Evolutionary conservation across 2,329 filamentous ascomycete genomes (phyloP).

Genomic region (Zymoseptoria brevis): DNA sequence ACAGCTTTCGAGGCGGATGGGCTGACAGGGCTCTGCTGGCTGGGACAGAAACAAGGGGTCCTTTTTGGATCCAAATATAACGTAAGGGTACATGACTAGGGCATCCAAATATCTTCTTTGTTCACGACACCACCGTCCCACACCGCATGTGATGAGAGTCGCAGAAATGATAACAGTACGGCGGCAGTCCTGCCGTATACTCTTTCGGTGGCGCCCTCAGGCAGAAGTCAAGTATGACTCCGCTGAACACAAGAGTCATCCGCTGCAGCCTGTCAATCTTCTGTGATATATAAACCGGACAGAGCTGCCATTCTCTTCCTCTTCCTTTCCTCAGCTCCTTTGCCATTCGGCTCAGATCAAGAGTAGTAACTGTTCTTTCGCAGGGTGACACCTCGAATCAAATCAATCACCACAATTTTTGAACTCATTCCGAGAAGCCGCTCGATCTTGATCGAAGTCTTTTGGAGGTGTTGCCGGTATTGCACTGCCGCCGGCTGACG

Average conservation of each 20-base stretch:
- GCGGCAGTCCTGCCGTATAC: neutral
- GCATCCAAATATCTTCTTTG: too few species aligned
- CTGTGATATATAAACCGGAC: neutral
- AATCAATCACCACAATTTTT: conserved; percentile 6
- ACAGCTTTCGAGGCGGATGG: neutral
- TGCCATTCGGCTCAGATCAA: conserved; percentile 8
- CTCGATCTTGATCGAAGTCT: conserved; percentile 8
- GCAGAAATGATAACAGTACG: neutral
- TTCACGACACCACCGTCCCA: too few species aligned
- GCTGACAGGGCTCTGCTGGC: neutral
- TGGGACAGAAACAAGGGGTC: neutral
- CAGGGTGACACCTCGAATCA: conserved; percentile 9
- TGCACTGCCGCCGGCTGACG: conserved; percentile 13
- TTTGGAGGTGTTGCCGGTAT: conserved; percentile 10
- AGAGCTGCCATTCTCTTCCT: neutral
- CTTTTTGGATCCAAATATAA: neutral
- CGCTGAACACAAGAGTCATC: neutral
- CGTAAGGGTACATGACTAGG: neutral
- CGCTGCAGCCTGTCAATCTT: neutral
- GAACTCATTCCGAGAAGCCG: conserved; percentile 1
- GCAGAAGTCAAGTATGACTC: neutral
- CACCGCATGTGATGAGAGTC: too few species aligned
- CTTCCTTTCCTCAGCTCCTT: conserved; percentile 3
- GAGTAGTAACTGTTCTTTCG: conserved; percentile 16
- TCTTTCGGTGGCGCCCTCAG: neutral